Conservation (phyloP, 2,329 filamentous ascomycete species). For the Calonectria henricotiae region DNA sequence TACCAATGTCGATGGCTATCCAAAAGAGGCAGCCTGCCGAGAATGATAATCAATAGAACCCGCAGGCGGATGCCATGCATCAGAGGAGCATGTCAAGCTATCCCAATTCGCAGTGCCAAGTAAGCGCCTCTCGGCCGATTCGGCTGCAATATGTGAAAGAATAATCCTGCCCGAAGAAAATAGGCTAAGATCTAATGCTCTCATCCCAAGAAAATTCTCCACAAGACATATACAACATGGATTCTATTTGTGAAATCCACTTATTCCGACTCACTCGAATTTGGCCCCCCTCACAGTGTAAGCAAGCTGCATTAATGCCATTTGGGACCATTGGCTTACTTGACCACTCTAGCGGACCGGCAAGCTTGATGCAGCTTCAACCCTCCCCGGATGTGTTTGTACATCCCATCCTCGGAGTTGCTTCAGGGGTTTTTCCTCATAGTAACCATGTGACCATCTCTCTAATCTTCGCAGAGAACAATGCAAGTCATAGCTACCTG, state of each 20-base stretch:
- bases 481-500: conserved; percentile 43
- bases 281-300: background rate
- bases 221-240: background rate
- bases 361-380: conserved; percentile 23
- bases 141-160: conserved; percentile 5
- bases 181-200: background rate
- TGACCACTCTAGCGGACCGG: background rate
- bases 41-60: conserved; percentile 31
- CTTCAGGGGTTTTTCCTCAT: conserved; percentile 17
- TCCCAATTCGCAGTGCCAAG: conserved; percentile 10
- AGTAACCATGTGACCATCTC: conserved; percentile 30
- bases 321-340: background rate
- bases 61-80: conserved; percentile 27
- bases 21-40: conserved; percentile 35
- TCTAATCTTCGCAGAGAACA: conserved; percentile 15
- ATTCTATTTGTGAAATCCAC: background rate
- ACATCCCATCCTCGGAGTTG: conserved; percentile 21
- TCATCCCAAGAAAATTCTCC: background rate
- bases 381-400: conserved; percentile 13
- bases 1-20: conserved; percentile 27
- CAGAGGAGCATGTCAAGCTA: conserved; percentile 23
- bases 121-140: conserved; percentile 25
- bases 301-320: conserved; percentile 12
- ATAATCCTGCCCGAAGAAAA: conserved; percentile 21
- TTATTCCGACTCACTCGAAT: conserved; percentile 3